Conservation (phyloP, 768 basidiomycete species). For the Leccinum aurantiacum region DNA sequence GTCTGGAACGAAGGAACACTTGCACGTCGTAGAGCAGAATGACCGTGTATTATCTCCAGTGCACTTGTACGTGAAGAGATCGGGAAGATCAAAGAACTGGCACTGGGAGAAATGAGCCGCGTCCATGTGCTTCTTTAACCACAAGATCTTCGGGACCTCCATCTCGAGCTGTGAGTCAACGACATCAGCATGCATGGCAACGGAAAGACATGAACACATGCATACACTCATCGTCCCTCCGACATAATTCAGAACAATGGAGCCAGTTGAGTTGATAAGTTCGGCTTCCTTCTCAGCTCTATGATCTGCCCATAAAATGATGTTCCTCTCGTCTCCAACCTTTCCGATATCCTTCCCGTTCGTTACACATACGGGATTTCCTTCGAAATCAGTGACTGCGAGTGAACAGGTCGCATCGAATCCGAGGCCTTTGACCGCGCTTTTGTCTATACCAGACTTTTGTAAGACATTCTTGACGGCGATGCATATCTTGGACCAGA, state of each 20-base stretch:
- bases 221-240: constrained; percentile 93
- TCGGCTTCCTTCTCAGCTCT: constrained; percentile 91
- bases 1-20: constrained; percentile 87
- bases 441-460: constrained; percentile 52
- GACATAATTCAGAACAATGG: constrained; percentile 88
- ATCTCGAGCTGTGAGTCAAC: constrained; percentile 73
- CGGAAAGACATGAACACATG: constrained; percentile 7
- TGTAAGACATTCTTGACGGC: constrained; percentile 64
- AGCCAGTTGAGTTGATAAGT: constrained; percentile 81
- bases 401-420: constrained; percentile 98
- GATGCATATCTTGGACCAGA: constrained; percentile 71
- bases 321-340: constrained; percentile 68
- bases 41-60: constrained; percentile 74
- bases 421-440: constrained; percentile 79
- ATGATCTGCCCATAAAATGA: constrained; percentile 97
- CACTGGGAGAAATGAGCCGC: constrained; percentile 65
- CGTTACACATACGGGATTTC: constrained; percentile 74
- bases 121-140: constrained; percentile 91
- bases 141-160: constrained; percentile 97
- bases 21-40: constrained; percentile 93
- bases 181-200: constrained; percentile 8
- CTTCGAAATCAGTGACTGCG: constrained; percentile 76
- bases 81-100: constrained; percentile 91
- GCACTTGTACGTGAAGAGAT: constrained; percentile 91
- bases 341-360: constrained; percentile 62